Evolutionary conservation across 495 filamentous ascomycete species (phyloP).

Genomic region (Trichocladium antarcticum): DNA sequence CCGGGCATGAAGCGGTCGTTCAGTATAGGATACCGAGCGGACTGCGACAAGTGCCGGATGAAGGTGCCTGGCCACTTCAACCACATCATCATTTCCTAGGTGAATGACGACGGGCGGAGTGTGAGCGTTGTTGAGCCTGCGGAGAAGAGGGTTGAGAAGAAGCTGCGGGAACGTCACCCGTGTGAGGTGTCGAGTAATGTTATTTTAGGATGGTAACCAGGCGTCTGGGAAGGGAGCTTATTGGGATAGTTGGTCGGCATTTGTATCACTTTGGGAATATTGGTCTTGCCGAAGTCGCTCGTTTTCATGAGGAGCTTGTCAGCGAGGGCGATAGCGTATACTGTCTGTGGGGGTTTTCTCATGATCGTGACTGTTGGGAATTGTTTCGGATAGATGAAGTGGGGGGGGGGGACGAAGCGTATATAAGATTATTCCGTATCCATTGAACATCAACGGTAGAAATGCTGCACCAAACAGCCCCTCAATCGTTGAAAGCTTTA

Average conservation of each 20-base stretch:
- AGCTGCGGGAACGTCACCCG: too few species aligned
- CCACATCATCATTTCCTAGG: conserved; percentile 57
- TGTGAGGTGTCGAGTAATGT: not conserved
- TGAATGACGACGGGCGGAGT: conserved; percentile 7
- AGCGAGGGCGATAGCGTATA: not conserved
- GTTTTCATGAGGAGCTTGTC: not conserved
- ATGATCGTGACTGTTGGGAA: not conserved
- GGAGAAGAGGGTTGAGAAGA: conserved; percentile 1
- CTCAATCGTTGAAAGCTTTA: not conserved
- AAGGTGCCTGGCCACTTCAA: conserved; percentile 81
- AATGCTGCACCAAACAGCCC: not conserved
- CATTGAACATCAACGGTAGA: not conserved
- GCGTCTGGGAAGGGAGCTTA: not conserved
- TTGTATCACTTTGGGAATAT: not conserved
- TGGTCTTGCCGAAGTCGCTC: not conserved
- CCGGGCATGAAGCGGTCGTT: conserved; percentile 54
- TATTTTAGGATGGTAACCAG: not conserved
- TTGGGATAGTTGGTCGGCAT: not conserved
- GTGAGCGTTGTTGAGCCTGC: conserved; percentile 6
- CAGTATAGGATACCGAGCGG: conserved; percentile 73
- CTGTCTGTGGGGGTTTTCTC: not conserved
- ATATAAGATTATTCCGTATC: conserved; percentile 7
- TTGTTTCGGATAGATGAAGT: conserved; percentile 7
- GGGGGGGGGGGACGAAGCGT: conserved; percentile 11
- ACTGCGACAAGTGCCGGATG: conserved; percentile 74